Evolutionary conservation across 2,329 filamentous ascomycete genomes (phyloP).

Genomic region (Hypoxylon sp.): DNA sequence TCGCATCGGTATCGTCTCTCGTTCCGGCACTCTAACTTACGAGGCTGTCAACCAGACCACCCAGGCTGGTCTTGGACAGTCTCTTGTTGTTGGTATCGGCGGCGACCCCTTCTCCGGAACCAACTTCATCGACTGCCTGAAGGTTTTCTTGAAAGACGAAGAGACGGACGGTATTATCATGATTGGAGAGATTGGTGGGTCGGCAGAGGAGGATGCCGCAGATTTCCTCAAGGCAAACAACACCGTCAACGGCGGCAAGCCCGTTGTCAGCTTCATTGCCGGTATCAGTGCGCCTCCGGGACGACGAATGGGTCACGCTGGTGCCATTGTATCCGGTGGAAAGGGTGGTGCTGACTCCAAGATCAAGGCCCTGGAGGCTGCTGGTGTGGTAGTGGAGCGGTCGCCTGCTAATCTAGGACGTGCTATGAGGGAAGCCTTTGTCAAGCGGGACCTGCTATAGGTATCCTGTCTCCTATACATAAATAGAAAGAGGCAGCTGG

Average conservation of each 20-base stretch:
- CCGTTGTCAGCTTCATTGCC: slow-evolving; percentile 97
- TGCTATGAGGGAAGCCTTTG: slow-evolving; percentile 94
- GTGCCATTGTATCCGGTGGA: slow-evolving; percentile 96
- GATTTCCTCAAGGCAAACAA: slow-evolving; percentile 96
- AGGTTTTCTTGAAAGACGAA: slow-evolving; percentile 94
- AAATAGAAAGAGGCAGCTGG: slow-evolving; percentile 17
- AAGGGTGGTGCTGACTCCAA: slow-evolving; percentile 99
- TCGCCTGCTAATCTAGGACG: slow-evolving; percentile 94
- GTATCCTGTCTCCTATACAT: slow-evolving; percentile 21
- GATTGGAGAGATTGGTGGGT: slow-evolving; percentile 99
- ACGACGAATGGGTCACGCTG: slow-evolving; percentile 98
- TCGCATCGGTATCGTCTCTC: slow-evolving; percentile 97
- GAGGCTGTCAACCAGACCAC: slow-evolving; percentile 99
- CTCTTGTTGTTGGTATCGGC: slow-evolving; percentile 96
- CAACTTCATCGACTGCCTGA: slow-evolving; percentile 99
- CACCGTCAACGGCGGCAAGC: slow-evolving; percentile 86
- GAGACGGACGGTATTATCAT: slow-evolving; percentile 99
- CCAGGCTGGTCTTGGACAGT: slow-evolving; percentile 95
- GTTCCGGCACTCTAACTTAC: slow-evolving; percentile 98
- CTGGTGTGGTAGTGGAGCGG: slow-evolving; percentile 96
- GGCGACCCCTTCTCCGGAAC: slow-evolving; percentile 99
- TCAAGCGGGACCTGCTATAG: slow-evolving; percentile 95
- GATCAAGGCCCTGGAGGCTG: slow-evolving; percentile 92
- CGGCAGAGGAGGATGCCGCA: slow-evolving; percentile 97
- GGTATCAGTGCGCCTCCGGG: slow-evolving; percentile 98